Evolutionary conservation across 345 rosid species (phyloP).

Genomic region (Salix brachista): DNA sequence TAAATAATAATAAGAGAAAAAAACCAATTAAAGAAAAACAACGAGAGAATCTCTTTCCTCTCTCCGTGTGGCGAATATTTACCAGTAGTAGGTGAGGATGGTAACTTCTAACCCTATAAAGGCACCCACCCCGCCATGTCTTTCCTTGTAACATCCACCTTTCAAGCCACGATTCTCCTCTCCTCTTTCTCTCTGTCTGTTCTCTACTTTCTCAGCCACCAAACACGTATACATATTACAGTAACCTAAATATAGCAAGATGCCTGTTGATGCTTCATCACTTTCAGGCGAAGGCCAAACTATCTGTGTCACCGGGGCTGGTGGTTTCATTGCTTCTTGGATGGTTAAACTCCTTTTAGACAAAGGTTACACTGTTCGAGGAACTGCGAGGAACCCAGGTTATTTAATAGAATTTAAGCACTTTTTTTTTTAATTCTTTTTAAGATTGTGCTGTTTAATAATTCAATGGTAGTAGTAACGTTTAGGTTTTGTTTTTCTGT

Average conservation of each 20-base stretch:
- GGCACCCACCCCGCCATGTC: not conserved
- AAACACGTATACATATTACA: not conserved
- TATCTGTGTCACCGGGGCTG: conserved; percentile 96
- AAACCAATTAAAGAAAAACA: no score
- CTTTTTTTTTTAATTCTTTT: not conserved
- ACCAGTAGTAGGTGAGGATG: not conserved
- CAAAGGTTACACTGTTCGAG: conserved; percentile 72
- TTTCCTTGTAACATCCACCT: not conserved
- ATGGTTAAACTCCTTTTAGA: conserved; percentile 78
- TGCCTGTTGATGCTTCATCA: conserved; percentile 26
- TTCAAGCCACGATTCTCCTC: not conserved
- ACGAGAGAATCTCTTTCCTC: not conserved
- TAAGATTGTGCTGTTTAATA: not conserved
- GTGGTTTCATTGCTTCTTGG: conserved; percentile 98
- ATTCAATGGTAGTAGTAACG: no score
- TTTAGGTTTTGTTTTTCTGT: not conserved
- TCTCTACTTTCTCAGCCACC: not conserved
- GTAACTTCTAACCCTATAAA: not conserved
- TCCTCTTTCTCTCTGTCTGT: not conserved
- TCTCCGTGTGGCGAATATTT: not conserved
- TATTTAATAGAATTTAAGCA: no score
- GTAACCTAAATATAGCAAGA: not conserved
- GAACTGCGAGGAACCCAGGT: conserved; percentile 92
- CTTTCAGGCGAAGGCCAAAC: conserved; percentile 47
- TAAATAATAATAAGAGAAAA: no score